Evolutionary conservation across 176 grass and related monocot genomes (phyloP), one percentile per base, ranked within the genome.

Genomic region (Secale cereale): DNA sequence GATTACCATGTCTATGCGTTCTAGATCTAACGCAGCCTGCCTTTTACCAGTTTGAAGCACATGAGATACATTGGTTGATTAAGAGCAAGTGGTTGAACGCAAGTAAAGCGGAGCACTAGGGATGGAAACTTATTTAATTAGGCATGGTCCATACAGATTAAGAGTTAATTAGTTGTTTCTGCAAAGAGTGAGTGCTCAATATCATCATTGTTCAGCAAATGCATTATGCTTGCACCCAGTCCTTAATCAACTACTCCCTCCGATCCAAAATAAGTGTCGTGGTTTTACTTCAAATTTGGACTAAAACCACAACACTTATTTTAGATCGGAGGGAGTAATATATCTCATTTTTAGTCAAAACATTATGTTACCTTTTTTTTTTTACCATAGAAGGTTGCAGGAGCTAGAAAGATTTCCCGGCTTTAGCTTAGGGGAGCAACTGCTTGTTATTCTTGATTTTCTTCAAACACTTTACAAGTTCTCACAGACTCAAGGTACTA

Each of bases 361-460:
- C 31, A 56, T 65, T 65, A 48, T 43, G 7, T 36, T 36, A 36
- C 26, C 8, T 14, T 76, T 37, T 20, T 4, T 7, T 28, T 48
- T 85, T 62, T 78, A 11, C 65, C 73, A 77, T 78, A 83, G 57
- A 90, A 78, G 56, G 69, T 78, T 78, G 32, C 79, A 43, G 22
- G 45, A 78, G 30, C 19, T 8, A 62, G 15, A 75, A 82, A 82
- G 57, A 6, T 1, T 10, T 74, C 20, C 23, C 4, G 10, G 25
- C 0, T 73, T 82, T 62, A 8, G 4, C 81, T 81, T 70, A 57
- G 28, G 19, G n/a, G 10, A 56, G 30, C 3, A 59, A 33, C 10
- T 32, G 20, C 72, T 78, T 68, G 16, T 22, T 70, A 56, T 72
- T 26, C 64, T 69, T 54, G 56, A 54, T 62, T 83, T 19, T 79